Evolutionary conservation across 306 rosid genomes (phyloP).

Genomic region (Rosa chinensis): DNA sequence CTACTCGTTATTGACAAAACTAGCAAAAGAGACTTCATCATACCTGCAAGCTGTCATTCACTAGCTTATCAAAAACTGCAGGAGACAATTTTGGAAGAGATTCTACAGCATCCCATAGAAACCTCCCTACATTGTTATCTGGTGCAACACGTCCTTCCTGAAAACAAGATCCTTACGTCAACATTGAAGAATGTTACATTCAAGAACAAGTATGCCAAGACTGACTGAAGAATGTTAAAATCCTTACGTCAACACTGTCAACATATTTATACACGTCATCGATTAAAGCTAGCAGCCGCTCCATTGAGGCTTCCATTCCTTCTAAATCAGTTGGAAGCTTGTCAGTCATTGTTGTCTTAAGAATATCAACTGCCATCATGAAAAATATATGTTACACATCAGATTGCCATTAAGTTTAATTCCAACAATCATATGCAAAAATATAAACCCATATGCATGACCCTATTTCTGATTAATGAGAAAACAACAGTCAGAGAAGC

Average conservation of each 20-base stretch:
- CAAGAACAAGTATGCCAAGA: background rate
- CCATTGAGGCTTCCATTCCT: conserved; percentile 98
- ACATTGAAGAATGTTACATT: background rate
- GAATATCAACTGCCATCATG: conserved; percentile 59
- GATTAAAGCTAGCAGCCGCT: conserved; percentile 73
- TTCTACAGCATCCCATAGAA: conserved; percentile 62
- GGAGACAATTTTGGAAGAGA: conserved; percentile 78
- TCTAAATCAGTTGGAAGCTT: conserved; percentile 95
- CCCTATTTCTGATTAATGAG: background rate
- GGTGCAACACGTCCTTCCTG: conserved; percentile 80
- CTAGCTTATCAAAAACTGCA: conserved; percentile 70
- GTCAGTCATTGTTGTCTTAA: conserved; percentile 74
- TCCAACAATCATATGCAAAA: background rate
- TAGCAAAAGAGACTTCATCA: background rate
- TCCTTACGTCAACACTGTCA: conserved; percentile 71
- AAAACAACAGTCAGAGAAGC: background rate
- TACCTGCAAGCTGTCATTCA: conserved; percentile 84
- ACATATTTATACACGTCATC: conserved; percentile 90
- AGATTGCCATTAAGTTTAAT: background rate
- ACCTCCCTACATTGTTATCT: conserved; percentile 74
- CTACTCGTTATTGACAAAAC: background rate
- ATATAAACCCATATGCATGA: background rate
- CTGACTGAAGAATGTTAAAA: background rate
- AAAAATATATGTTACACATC: conserved; percentile 14
- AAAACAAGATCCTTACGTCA: conserved; percentile 2